Conservation (phyloP, 2,329 filamentous ascomycete species). For the Calcarisporium arbuscula region DNA sequence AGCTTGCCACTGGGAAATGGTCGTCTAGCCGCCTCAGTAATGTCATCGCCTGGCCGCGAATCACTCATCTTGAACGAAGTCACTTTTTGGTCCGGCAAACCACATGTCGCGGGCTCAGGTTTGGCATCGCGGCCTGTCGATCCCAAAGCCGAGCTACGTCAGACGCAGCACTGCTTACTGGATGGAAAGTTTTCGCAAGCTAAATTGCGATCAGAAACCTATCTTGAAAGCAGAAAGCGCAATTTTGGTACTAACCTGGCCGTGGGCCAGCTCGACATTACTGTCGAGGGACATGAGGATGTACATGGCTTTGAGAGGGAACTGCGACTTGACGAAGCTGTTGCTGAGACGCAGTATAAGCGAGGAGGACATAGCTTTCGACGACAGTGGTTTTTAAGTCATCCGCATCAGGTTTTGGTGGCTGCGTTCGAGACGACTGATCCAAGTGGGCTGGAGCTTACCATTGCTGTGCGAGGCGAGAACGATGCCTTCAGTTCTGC, state of each 20-base stretch:
- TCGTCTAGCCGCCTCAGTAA: constrained; percentile 5
- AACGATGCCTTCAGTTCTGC: constrained; percentile 6
- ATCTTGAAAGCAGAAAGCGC: constrained; percentile 4
- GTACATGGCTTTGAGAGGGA: constrained; percentile 4
- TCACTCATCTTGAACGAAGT: constrained; percentile 7
- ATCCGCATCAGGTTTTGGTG: constrained; percentile 5
- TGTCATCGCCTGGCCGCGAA: constrained; percentile 6
- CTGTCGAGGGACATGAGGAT: constrained; percentile 1
- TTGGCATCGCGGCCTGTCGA: neutral
- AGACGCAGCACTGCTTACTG: constrained; percentile 7
- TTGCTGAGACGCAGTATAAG: constrained; percentile 5
- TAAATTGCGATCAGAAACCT: constrained; percentile 6
- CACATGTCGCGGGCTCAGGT: constrained; percentile 1
- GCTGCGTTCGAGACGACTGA: constrained; percentile 4
- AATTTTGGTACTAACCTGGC: constrained; percentile 9
- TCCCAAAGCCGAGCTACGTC: constrained; percentile 7
- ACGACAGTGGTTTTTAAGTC: constrained; percentile 5
- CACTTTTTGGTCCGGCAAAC: constrained; percentile 7
- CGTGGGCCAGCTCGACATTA: constrained; percentile 4
- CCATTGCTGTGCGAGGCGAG: constrained; percentile 3
- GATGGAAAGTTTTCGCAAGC: constrained; percentile 3
- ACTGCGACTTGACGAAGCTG: constrained; percentile 6
- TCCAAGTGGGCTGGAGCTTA: neutral
- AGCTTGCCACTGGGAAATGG: constrained; percentile 8
- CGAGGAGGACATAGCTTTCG: constrained; percentile 1